Evolutionary conservation across 2,329 filamentous ascomycete species (phyloP).

Genomic region (Basipetospora chlamydospora): DNA sequence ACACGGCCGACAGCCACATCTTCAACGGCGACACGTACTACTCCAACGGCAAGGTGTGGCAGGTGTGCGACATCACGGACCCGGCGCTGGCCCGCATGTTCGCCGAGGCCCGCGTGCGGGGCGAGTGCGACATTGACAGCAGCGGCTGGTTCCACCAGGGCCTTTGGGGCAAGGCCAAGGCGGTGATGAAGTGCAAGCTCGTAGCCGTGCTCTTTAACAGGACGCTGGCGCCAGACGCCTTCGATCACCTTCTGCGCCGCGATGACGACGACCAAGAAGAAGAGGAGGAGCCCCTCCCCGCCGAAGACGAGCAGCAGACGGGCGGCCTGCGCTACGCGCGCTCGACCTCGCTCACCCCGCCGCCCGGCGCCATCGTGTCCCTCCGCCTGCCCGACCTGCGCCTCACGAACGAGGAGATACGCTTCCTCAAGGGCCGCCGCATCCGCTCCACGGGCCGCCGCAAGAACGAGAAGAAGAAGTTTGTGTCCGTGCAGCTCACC

Average conservation of each 20-base stretch:
- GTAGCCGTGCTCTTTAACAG: constrained; percentile 46
- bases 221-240: constrained; percentile 20
- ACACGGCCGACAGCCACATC: constrained; percentile 45
- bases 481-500: constrained; percentile 10
- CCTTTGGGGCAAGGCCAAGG: constrained; percentile 68
- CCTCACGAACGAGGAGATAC: constrained; percentile 22
- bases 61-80: constrained; percentile 83
- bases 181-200: constrained; percentile 80
- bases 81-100: constrained; percentile 56
- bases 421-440: constrained; percentile 18
- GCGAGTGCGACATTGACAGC: constrained; percentile 40
- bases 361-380: constrained; percentile 17
- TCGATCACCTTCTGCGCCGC: constrained; percentile 3
- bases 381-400: constrained; percentile 24
- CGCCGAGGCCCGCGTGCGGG: constrained; percentile 43
- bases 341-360: constrained; percentile 25
- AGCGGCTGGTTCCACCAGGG: constrained; percentile 81
- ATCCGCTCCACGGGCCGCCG: constrained; percentile 10
- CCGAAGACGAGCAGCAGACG: constrained; percentile 2
- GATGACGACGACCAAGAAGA: background rate
- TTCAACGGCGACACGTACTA: constrained; percentile 69
- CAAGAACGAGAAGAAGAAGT: constrained; percentile 12
- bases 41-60: constrained; percentile 80
- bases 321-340: constrained; percentile 13
- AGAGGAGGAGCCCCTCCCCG: background rate